Evolutionary conservation across 2,329 filamentous ascomycete species (phyloP).

Genomic region (Claviceps sp.): DNA sequence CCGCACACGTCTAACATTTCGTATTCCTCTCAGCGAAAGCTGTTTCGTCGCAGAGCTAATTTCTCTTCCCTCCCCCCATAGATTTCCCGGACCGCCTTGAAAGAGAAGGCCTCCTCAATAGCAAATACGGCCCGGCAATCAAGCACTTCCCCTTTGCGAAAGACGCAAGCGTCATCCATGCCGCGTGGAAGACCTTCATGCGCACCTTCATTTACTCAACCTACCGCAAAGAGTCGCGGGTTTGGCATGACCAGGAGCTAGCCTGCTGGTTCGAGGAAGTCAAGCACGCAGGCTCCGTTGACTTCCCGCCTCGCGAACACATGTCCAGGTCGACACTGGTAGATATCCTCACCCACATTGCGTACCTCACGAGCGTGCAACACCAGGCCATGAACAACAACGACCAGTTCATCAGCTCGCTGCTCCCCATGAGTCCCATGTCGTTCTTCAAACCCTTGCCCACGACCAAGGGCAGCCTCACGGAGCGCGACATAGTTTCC

Average conservation of each 20-base stretch:
- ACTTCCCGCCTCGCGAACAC: slow-evolving; percentile 24
- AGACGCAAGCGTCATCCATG: slow-evolving; percentile 24
- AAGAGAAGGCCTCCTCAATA: slow-evolving; percentile 26
- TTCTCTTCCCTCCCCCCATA: slow-evolving; percentile 9
- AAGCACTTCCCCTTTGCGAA: slow-evolving; percentile 31
- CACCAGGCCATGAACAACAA: slow-evolving; percentile 31
- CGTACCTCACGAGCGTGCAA: slow-evolving; percentile 14
- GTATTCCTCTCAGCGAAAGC: too few species aligned
- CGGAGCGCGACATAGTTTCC: slow-evolving; percentile 16
- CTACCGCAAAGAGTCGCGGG: slow-evolving; percentile 20
- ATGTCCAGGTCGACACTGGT: slow-evolving; percentile 17
- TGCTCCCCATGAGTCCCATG: slow-evolving; percentile 28
- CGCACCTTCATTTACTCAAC: slow-evolving; percentile 28
- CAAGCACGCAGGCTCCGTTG: slow-evolving; percentile 21
- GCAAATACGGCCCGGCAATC: slow-evolving; percentile 20
- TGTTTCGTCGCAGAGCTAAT: too few species aligned
- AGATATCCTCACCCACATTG: slow-evolving; percentile 25
- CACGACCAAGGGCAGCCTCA: slow-evolving; percentile 21
- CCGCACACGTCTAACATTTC: not conserved
- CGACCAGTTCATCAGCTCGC: slow-evolving; percentile 21
- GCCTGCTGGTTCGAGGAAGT: slow-evolving; percentile 31
- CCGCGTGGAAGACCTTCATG: slow-evolving; percentile 25
- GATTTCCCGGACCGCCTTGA: slow-evolving; percentile 26
- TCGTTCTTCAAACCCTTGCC: slow-evolving; percentile 27
- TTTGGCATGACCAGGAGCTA: slow-evolving; percentile 26